phyloP scores from a whole-genome alignment of 768 basidiomycete genomes.

The Termitomyces heimii region DNA sequence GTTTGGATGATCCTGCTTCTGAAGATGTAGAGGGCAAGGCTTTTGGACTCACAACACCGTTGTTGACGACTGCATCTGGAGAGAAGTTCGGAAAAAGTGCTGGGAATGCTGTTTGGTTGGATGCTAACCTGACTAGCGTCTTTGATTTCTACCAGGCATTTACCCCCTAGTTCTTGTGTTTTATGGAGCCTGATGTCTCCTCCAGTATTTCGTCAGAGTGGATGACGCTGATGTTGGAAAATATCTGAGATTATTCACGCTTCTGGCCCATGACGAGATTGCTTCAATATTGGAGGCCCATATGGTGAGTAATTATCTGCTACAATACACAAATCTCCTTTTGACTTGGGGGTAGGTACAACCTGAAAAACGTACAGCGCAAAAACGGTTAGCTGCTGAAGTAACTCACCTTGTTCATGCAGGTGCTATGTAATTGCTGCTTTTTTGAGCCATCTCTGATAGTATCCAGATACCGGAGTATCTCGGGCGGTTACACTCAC shows the following conservation, averaged over 20 bases:
- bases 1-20: slow-evolving; percentile 25
- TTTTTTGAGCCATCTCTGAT: neutral
- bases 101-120: slow-evolving; percentile 93
- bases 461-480: slow-evolving; percentile 29
- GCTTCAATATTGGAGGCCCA: slow-evolving; percentile 53
- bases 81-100: slow-evolving; percentile 98
- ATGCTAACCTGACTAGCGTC: slow-evolving; percentile 69
- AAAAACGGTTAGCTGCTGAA: slow-evolving; percentile 44
- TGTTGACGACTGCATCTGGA: slow-evolving; percentile 83
- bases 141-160: slow-evolving; percentile 93
- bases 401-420: slow-evolving; percentile 49
- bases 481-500: slow-evolving; percentile 36
- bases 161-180: neutral
- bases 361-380: slow-evolving; percentile 41
- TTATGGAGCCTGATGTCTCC: neutral
- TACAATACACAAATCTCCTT: neutral
- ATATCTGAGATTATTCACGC: slow-evolving; percentile 80
- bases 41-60: slow-evolving; percentile 89
- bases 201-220: slow-evolving; percentile 84
- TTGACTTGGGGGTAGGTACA: slow-evolving; percentile 18
- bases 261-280: slow-evolving; percentile 58
- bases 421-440: slow-evolving; percentile 17
- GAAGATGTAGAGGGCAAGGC: slow-evolving; percentile 28
- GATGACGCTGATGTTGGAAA: slow-evolving; percentile 74
- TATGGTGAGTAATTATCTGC: slow-evolving; percentile 29